Evolutionary conservation across 2,329 filamentous ascomycete genomes (phyloP), one percentile per base, ranked within the genome.

Genomic region (Apiospora pterosperma): DNA sequence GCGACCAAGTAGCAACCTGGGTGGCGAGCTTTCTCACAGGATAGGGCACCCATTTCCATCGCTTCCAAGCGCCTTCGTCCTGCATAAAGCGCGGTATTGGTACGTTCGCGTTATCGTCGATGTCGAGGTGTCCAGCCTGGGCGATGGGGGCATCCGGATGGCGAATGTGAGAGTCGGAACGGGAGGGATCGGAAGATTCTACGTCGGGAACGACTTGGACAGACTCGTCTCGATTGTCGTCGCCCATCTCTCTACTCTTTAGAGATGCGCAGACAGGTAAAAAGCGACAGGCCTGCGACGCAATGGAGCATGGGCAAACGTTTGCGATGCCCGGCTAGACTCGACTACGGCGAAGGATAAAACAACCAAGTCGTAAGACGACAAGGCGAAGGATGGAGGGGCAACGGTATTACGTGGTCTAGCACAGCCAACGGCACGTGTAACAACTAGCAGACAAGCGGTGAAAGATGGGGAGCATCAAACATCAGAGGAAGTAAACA

Each of bases 11-110:
- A 28, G 71, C 76, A 5, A 80, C 72, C 60, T 78, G 76, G 62
- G 75, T 80, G 60, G 75, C 70, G 62, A 81, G 73, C 64, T 83
- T 81, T 52, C 85, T 82, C 41, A 84, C 74, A 14, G 84, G 81
- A 69, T 84, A 85, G 1, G 88, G 88, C 59, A 90, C 78, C 85
- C 86, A 89, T 78, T 78, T 83, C 77, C 82, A 85, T 36, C 76
- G 76, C 75, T 83, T 85, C 76, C 79, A 82, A 3, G 77, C 67
- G 34, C 76, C 76, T 67, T 86, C 81, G 63, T 88, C 85, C 72
- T 88, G 85, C 66, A 88, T 76, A 72, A 89, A 88, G 65, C 85
- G 84, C 64, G 86, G 87, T n/a, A 84, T 85, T 8, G 84, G 81
- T 39, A 80, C 74, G 68, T 79, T 76, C 64, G 81, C 74, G 62